A percentile compares a stretch with the other conserved stretches of the same genome.
Conservation (phyloP, 2,329 filamentous ascomycete genomes). For the Coniochaeta hoffmannii region DNA sequence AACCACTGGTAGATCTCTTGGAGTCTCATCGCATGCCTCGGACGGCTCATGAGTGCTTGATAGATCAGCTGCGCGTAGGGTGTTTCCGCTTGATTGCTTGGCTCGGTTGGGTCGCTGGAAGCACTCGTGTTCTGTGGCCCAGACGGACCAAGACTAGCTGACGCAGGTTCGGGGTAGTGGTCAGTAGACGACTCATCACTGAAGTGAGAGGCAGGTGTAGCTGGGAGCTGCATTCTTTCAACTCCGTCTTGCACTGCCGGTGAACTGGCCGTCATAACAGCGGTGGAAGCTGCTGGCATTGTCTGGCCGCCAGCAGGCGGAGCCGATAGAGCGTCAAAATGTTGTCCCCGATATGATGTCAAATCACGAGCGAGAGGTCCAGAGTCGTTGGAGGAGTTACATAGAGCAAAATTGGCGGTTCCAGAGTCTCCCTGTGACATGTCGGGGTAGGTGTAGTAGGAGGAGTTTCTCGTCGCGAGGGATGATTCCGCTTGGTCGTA, state of each 20-base stretch:
- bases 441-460: background rate
- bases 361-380: background rate
- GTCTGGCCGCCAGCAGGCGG: background rate
- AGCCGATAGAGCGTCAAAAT: background rate
- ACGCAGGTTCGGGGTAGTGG: background rate
- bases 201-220: background rate
- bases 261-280: background rate
- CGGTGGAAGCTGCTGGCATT: background rate
- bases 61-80: constrained; percentile 82
- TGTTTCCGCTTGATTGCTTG: constrained; percentile 32
- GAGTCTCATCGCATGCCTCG: constrained; percentile 64
- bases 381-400: background rate
- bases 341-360: background rate
- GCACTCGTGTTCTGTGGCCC: background rate
- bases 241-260: background rate
- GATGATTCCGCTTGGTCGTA: background rate
- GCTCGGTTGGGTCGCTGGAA: constrained; percentile 18
- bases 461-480: background rate
- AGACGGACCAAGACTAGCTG: background rate
- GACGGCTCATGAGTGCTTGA: constrained; percentile 61
- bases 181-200: background rate
- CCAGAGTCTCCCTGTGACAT: background rate
- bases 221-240: background rate
- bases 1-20: constrained; percentile 93
- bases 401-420: background rate